Evolutionary conservation across 2,329 filamentous ascomycete genomes (phyloP).

Genomic region (Elsinoe ampelina): DNA sequence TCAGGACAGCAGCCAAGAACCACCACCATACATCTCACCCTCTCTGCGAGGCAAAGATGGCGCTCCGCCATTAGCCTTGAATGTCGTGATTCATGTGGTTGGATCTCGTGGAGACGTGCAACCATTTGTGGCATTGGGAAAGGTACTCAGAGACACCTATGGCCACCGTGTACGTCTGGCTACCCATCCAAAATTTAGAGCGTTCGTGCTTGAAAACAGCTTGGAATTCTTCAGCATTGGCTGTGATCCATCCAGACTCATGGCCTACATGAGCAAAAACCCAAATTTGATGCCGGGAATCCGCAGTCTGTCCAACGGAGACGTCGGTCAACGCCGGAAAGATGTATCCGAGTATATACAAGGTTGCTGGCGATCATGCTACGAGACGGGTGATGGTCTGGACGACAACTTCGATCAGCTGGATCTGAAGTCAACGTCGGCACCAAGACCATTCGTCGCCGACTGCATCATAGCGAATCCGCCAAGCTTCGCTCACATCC

Average conservation of each 20-base stretch:
- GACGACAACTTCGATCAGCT: slow-evolving; percentile 41
- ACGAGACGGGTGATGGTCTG: slow-evolving; percentile 64
- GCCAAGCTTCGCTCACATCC: slow-evolving; percentile 66
- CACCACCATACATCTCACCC: slow-evolving; percentile 60
- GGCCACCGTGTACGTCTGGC: slow-evolving; percentile 40
- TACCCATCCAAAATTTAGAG: slow-evolving; percentile 41
- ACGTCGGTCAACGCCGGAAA: slow-evolving; percentile 63
- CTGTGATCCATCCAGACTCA: slow-evolving; percentile 41
- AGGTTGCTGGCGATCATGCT: slow-evolving; percentile 79
- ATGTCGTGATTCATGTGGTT: slow-evolving; percentile 42
- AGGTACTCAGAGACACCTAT: slow-evolving; percentile 41
- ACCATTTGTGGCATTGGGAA: slow-evolving; percentile 42
- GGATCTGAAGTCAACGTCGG: slow-evolving; percentile 21
- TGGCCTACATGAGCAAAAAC: slow-evolving; percentile 85
- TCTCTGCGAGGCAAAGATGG: slow-evolving; percentile 53
- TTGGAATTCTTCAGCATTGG: slow-evolving; percentile 45
- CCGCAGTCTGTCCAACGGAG: slow-evolving; percentile 65
- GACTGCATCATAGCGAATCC: slow-evolving; percentile 74
- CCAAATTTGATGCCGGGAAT: slow-evolving; percentile 77
- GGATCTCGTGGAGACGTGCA: slow-evolving; percentile 43
- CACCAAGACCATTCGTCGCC: slow-evolving; percentile 61
- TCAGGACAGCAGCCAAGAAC: slow-evolving; percentile 38
- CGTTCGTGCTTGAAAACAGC: slow-evolving; percentile 41
- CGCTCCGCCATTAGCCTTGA: slow-evolving; percentile 38
- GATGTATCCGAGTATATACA: slow-evolving; percentile 72